Evolutionary conservation across 805 yeast genomes (phyloP), one percentile per base, ranked within the genome.

Genomic region (Metschnikowia colocasiae): DNA sequence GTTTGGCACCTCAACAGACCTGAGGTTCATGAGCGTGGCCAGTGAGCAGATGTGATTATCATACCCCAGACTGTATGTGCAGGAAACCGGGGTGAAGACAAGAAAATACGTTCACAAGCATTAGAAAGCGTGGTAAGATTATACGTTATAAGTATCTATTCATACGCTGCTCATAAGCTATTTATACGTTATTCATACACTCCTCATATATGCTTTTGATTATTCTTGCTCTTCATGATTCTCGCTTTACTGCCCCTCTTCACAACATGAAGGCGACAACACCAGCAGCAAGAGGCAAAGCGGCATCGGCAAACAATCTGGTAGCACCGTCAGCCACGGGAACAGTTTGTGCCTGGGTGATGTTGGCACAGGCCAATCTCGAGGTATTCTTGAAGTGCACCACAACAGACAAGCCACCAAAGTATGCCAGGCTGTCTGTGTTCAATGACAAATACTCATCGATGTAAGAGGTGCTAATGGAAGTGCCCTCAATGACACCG

Each of bases 331-430:
- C 34, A 5, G 46, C 15, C 20, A 27, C 22, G 6, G 38, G 27
- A 18, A 49, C 44, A 8, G 43, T 10, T 35, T 12, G 27, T 22
- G 40, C 56, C 42, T 41, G 25, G 23, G 67, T 61, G 46, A 71
- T 62, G 54, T 71, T 71, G 25, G 75, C 72, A 59, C 76, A 71
- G 2, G 71, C 65, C 26, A 67, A 47, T 56, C 72, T 63, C 34
- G 66, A 48, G 49, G 59, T 57, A 54, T 70, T 60, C 45, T 48
- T 47, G 36, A 54, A 64, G 56, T 70, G 74, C 45, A 71, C 55
- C 34, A 68, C 73, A 16, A 71, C 65, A 9, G 73, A 67, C 46
- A 67, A 61, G 34, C 59, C 40, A 29, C 49, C 58, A 60, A 68
- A 18, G 48, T 52, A 37, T 13, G 71, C 70, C 22, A 49, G 43